phyloP scores from a whole-genome alignment of 352 stramenopile genomes.

The Plasmopara viticola region DNA sequence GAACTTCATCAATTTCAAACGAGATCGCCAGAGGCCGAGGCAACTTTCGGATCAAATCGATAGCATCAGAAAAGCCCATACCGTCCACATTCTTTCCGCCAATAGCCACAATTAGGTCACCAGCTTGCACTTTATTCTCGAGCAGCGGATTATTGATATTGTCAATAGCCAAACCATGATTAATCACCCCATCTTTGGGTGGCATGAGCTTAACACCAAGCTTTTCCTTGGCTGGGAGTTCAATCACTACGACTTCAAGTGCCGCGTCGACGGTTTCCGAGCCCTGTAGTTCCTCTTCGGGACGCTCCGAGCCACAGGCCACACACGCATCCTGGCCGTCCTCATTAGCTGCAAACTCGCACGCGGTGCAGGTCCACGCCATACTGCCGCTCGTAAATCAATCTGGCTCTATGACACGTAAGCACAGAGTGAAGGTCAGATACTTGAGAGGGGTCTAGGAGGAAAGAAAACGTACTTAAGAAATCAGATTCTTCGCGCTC shows the following conservation, averaged over 20 bases:
- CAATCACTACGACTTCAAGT: slow-evolving; percentile 68
- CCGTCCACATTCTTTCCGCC: slow-evolving; percentile 64
- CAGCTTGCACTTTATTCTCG: slow-evolving; percentile 74
- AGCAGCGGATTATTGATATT: slow-evolving; percentile 84
- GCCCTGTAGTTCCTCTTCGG: slow-evolving; percentile 23
- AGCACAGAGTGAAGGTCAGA: slow-evolving; percentile 9
- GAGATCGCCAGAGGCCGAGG: slow-evolving; percentile 71
- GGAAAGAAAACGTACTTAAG: slow-evolving; percentile 12
- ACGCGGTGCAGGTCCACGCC: slow-evolving; percentile 55
- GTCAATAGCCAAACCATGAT: slow-evolving; percentile 77
- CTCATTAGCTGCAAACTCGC: slow-evolving; percentile 59
- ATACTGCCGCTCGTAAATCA: slow-evolving; percentile 19
- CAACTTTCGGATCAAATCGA: slow-evolving; percentile 81
- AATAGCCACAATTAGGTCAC: slow-evolving; percentile 82
- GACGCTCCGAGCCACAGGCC: slow-evolving; percentile 48
- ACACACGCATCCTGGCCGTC: slow-evolving; percentile 50
- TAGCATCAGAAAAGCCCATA: slow-evolving; percentile 78
- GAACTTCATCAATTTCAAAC: slow-evolving; percentile 69
- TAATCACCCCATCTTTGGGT: slow-evolving; percentile 73
- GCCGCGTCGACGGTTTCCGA: slow-evolving; percentile 5
- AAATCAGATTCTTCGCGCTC: slow-evolving; percentile 4
- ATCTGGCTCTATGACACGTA: slow-evolving; percentile 3
- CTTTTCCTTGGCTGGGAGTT: slow-evolving; percentile 79
- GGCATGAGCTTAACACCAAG: slow-evolving; percentile 83
- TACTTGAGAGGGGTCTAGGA: background rate